Evolutionary conservation across 139 green algal species (phyloP).

Genomic region (Tetraselmis chui): DNA sequence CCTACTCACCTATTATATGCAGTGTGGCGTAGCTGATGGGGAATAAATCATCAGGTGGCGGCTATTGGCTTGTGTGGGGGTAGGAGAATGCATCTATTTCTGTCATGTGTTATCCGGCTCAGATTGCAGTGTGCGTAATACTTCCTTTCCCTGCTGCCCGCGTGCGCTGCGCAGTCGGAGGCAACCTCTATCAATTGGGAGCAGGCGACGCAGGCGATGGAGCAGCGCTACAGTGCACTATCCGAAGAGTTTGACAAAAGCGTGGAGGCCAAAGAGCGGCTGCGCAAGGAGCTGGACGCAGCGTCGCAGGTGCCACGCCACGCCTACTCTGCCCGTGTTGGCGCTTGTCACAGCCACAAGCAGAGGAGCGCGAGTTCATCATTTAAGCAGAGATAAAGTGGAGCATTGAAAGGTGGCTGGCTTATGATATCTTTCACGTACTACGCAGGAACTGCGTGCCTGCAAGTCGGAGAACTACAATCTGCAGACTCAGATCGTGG

Average conservation of each 20-base stretch:
- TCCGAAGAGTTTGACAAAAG: conserved; percentile 20
- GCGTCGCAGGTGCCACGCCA: conserved; percentile 14
- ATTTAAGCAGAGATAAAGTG: neutral
- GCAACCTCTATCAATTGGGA: conserved; percentile 34
- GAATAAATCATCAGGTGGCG: too few species aligned
- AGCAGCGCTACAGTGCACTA: conserved; percentile 34
- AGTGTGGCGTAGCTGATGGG: too few species aligned
- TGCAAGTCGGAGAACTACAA: conserved; percentile 24
- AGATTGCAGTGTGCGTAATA: too few species aligned
- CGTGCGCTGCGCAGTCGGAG: conserved; percentile 31
- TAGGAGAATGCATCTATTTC: too few species aligned
- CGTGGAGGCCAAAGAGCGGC: conserved; percentile 27
- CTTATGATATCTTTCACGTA: neutral
- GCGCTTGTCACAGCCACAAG: too few species aligned
- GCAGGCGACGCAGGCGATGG: conserved; percentile 41
- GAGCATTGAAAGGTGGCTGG: neutral
- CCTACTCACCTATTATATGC: too few species aligned
- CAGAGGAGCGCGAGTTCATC: too few species aligned
- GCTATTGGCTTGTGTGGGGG: too few species aligned
- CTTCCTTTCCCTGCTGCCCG: too few species aligned
- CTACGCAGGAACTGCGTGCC: conserved; percentile 18
- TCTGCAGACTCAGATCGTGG: conserved; percentile 29
- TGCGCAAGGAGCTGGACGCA: conserved; percentile 19
- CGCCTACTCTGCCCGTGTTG: neutral
- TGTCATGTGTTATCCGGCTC: too few species aligned